Percentiles rank a stretch among this genome's conserved stretches.
phyloP scores from a whole-genome alignment of 2,329 filamentous ascomycete species.

The Cladosporium sp. region DNA sequence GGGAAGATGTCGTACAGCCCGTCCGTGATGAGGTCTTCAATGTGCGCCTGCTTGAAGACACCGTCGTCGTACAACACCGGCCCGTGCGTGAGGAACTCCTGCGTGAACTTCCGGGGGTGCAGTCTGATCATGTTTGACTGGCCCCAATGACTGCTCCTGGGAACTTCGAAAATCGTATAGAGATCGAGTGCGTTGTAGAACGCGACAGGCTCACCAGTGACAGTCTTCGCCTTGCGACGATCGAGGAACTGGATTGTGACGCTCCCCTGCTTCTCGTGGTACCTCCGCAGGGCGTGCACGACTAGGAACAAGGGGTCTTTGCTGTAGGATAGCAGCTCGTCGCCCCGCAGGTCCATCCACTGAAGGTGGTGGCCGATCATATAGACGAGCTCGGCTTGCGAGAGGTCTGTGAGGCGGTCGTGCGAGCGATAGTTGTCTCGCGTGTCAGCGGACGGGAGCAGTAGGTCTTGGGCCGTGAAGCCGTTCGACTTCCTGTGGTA shows the following conservation, averaged over 20 bases:
- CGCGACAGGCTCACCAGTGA: neutral
- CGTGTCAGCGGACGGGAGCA: conserved; percentile 8
- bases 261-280: neutral
- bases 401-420: neutral
- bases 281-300: conserved; percentile 6
- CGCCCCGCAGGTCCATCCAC: conserved; percentile 6
- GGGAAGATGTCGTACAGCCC: conserved; percentile 13
- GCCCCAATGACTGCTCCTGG: neutral
- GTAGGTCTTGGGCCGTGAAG: neutral
- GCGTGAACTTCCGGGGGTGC: conserved; percentile 13
- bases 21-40: conserved; percentile 9
- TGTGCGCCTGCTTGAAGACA: conserved; percentile 2
- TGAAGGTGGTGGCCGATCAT: conserved; percentile 11
- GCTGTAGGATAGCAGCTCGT: conserved; percentile 12
- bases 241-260: conserved; percentile 13
- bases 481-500: conserved; percentile 3
- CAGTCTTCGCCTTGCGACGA: neutral
- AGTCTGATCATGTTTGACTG: neutral
- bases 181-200: conserved; percentile 13
- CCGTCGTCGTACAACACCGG: neutral
- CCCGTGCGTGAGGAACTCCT: conserved; percentile 11
- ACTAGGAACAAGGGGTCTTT: conserved; percentile 10
- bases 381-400: conserved; percentile 4
- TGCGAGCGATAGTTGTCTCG: neutral
- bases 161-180: conserved; percentile 1